A percentile compares a stretch with the other conserved stretches of the same genome.
These are phyloP conservation scores for Isoetes taiwanensis DNA, from an alignment of 75 land plant genomes.

Conservation along the genomic window DNA sequence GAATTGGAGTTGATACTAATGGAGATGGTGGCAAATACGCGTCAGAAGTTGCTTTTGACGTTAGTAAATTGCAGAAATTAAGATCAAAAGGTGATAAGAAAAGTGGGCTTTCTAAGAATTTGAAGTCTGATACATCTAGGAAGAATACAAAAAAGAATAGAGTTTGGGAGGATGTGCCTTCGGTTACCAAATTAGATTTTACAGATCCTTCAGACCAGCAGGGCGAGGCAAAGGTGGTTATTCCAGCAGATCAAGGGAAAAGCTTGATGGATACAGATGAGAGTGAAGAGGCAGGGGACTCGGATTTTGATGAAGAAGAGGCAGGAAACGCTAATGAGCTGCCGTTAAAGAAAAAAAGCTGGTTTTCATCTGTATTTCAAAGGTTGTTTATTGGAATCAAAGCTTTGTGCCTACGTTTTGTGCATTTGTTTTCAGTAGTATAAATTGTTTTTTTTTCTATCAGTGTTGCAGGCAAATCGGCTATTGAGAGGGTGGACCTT, in stretches of 20 bases:
- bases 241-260: slow-evolving; percentile 47
- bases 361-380: slow-evolving; percentile 93
- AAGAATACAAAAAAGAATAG: slow-evolving; percentile 79
- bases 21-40: slow-evolving; percentile 13
- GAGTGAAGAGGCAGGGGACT: slow-evolving; percentile 45
- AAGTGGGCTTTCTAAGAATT: slow-evolving; percentile 29
- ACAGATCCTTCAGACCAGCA: slow-evolving; percentile 52
- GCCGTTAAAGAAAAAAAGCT: slow-evolving; percentile 63
- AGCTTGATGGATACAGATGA: slow-evolving; percentile 97
- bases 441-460: not conserved
- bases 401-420: not conserved
- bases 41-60: slow-evolving; percentile 66
- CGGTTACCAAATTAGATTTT: slow-evolving; percentile 56
- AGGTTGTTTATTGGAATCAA: slow-evolving; percentile 31
- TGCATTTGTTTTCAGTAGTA: not conserved
- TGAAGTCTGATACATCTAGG: slow-evolving; percentile 25
- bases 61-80: slow-evolving; percentile 74
- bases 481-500: slow-evolving; percentile 71
- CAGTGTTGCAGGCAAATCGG: slow-evolving; percentile 90
- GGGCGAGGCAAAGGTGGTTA: slow-evolving; percentile 32
- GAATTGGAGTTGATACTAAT: slow-evolving; percentile 31
- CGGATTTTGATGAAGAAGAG: slow-evolving; percentile 52
- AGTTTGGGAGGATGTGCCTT: slow-evolving; percentile 81
- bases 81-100: slow-evolving; percentile 61
- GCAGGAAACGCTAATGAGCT: slow-evolving; percentile 23